phyloP scores from a whole-genome alignment of 768 basidiomycete species.

The Collybia nuda region DNA sequence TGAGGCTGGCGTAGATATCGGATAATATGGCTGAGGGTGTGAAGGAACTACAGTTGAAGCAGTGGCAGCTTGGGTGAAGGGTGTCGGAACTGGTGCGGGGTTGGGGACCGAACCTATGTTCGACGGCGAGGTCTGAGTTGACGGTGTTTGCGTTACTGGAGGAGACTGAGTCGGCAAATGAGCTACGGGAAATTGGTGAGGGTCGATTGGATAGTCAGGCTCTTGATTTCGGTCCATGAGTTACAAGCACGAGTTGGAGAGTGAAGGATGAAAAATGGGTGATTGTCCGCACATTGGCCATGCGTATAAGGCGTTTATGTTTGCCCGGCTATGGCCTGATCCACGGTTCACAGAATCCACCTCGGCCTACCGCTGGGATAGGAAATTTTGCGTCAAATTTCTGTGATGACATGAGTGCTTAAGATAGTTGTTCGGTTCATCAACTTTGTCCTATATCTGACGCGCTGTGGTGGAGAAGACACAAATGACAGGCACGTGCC shows the following conservation, averaged over 20 bases:
- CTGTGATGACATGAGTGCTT: neutral
- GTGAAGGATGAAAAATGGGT: neutral
- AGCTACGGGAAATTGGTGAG: neutral
- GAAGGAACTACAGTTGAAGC: neutral
- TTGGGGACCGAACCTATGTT: neutral
- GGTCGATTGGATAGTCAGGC: conserved; percentile 1
- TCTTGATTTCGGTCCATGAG: conserved; percentile 12
- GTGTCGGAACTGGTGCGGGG: neutral
- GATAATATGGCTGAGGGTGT: no score
- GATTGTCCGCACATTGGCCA: neutral
- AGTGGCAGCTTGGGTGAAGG: neutral
- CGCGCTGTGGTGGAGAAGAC: neutral
- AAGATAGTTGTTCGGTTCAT: conserved; percentile 8
- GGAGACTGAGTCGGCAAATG: neutral
- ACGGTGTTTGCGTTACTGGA: neutral
- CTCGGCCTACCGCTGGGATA: neutral
- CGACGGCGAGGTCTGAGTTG: neutral
- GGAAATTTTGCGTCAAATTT: neutral
- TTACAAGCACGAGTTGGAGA: neutral
- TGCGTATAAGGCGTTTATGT: conserved; percentile 7
- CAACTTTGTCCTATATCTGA: neutral
- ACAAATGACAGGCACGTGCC: neutral
- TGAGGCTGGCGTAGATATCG: no score
- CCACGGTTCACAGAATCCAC: neutral
- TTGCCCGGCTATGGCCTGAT: neutral